Evolutionary conservation across 768 basidiomycete species (phyloP).

Genomic region (Mycena sanguinolenta): DNA sequence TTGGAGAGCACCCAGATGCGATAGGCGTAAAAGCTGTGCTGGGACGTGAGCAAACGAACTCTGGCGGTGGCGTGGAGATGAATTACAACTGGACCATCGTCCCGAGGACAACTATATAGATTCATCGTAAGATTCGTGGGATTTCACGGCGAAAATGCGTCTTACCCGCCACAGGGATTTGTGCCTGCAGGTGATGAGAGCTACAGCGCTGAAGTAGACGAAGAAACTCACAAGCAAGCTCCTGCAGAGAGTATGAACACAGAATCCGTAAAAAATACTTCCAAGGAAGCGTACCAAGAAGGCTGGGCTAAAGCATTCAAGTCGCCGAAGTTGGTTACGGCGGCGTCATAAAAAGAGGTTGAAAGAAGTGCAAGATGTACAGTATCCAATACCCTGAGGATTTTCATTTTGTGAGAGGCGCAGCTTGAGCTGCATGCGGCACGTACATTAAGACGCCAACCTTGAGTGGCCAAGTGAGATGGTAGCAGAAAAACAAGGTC

Average conservation of each 20-base stretch:
- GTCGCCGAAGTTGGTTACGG: slow-evolving; percentile 20
- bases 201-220: too few relatives aligned
- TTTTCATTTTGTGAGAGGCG: too few relatives aligned
- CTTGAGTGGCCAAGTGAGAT: slow-evolving; percentile 1
- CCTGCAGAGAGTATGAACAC: too few relatives aligned
- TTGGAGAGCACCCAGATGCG: slow-evolving; percentile 10
- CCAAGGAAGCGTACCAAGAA: too few relatives aligned
- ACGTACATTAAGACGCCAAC: not conserved
- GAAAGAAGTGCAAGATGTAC: slow-evolving; percentile 9
- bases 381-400: slow-evolving; percentile 10
- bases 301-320: not conserved
- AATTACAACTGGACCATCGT: not conserved
- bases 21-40: slow-evolving; percentile 15
- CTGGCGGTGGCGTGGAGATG: too few relatives aligned
- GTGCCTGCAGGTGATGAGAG: not conserved
- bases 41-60: too few relatives aligned
- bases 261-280: too few relatives aligned
- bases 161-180: slow-evolving; percentile 1
- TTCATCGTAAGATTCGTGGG: too few relatives aligned
- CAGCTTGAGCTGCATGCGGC: too few relatives aligned
- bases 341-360: slow-evolving; percentile 12
- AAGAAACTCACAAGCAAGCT: too few relatives aligned
- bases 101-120: not conserved
- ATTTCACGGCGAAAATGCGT: too few relatives aligned
- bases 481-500: not conserved